A percentile compares a stretch with the other conserved stretches of the same genome.
These are phyloP conservation scores for Angophora floribunda DNA, from an alignment of 345 rosid genomes.

Conservation along the genomic window DNA sequence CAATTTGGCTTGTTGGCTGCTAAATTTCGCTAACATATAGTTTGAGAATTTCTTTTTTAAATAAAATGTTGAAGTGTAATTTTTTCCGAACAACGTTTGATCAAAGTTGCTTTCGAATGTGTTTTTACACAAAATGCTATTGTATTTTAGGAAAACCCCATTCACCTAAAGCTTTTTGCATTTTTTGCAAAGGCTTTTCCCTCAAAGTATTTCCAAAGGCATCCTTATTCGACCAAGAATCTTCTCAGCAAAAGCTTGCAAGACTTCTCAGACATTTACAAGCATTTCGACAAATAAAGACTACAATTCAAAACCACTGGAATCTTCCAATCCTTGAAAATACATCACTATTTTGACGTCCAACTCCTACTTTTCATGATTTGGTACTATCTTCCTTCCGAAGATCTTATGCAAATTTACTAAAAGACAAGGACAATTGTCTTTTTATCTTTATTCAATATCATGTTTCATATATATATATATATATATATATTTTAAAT, in stretches of 20 bases:
- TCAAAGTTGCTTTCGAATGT: too few relatives aligned
- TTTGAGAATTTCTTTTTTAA: background rate
- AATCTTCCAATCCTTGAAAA: background rate
- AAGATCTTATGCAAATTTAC: background rate
- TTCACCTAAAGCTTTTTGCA: background rate
- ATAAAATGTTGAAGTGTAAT: background rate
- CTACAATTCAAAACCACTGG: background rate
- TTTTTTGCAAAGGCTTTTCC: too few relatives aligned
- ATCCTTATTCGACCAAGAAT: background rate
- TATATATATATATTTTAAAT: too few relatives aligned
- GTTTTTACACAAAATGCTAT: background rate
- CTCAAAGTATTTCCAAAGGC: background rate
- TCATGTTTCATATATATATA: background rate
- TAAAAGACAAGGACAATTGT: background rate
- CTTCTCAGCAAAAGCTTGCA: background rate
- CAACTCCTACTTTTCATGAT: background rate
- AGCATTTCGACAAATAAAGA: background rate
- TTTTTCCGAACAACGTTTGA: background rate
- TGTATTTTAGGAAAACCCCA: background rate
- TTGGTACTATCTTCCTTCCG: background rate
- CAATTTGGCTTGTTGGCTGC: background rate
- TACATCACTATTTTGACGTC: background rate
- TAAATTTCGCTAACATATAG: rapidly evolving
- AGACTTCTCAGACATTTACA: background rate
- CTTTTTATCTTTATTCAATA: background rate